Evolutionary conservation across 169 alveolate species (phyloP).

Genomic region (Ichthyophthirius multifiliis): DNA sequence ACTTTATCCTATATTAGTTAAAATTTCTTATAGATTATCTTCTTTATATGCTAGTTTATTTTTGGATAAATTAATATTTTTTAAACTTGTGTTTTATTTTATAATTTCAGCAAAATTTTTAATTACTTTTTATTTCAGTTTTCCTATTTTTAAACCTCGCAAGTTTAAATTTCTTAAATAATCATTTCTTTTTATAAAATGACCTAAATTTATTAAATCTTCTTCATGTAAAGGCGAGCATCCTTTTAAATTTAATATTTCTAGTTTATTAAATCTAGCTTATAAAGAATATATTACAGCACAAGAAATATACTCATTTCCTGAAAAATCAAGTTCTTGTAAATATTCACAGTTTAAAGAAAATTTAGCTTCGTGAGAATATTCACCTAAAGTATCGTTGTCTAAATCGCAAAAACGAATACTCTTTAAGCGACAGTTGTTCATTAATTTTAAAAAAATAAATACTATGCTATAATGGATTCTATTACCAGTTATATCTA

Average conservation of each 20-base stretch:
- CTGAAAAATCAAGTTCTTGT: background rate
- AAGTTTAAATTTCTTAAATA: background rate
- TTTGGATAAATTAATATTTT: background rate
- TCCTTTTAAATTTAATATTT: background rate
- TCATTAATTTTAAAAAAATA: background rate
- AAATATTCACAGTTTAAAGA: background rate
- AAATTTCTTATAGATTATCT: background rate
- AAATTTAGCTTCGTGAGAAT: background rate
- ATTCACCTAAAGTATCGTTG: background rate
- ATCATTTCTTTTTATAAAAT: background rate
- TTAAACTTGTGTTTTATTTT: background rate
- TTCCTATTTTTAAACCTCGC: background rate
- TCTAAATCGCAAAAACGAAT: background rate
- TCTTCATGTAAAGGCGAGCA: slow-evolving; percentile 5
- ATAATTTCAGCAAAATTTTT: background rate
- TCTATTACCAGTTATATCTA: background rate
- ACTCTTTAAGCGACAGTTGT: background rate
- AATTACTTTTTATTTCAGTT: background rate
- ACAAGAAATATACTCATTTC: slow-evolving; percentile 1
- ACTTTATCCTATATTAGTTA: background rate
- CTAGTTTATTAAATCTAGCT: background rate
- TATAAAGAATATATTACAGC: background rate
- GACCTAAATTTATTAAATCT: background rate
- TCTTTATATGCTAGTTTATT: background rate
- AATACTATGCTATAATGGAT: background rate